phyloP scores from a whole-genome alignment of 805 yeast genomes.

The Pichia occidentalis region DNA sequence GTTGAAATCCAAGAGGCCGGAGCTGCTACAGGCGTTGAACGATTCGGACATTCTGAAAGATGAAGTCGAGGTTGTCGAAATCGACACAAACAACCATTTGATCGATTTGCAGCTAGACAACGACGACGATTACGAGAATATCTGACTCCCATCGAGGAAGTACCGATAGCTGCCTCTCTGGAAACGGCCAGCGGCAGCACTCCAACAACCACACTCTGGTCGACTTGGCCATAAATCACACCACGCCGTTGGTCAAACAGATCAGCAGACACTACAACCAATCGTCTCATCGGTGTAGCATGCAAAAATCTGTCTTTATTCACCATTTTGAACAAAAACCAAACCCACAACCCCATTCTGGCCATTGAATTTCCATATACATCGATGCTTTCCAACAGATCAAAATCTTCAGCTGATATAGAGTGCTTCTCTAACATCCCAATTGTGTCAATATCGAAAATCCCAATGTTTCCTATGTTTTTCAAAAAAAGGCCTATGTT shows the following conservation, averaged over 20 bases:
- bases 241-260: slow-evolving; percentile 5
- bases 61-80: slow-evolving; percentile 5
- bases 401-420: background rate
- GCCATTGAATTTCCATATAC: slow-evolving; percentile 8
- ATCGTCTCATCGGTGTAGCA: background rate
- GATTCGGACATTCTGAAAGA: slow-evolving; percentile 45
- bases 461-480: slow-evolving; percentile 6
- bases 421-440: slow-evolving; percentile 3
- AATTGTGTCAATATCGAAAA: slow-evolving; percentile 8
- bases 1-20: slow-evolving; percentile 52
- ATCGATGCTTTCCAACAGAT: no score
- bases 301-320: background rate
- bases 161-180: slow-evolving; percentile 2
- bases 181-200: slow-evolving; percentile 4
- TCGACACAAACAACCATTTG: slow-evolving; percentile 3
- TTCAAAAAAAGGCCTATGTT: no score
- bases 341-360: background rate
- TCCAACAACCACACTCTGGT: background rate
- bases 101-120: slow-evolving; percentile 6
- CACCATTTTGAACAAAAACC: background rate
- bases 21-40: slow-evolving; percentile 57
- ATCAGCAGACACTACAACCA: slow-evolving; percentile 7
- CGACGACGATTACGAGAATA: slow-evolving; percentile 8
- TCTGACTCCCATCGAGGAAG: background rate
- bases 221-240: background rate